Conservation (phyloP, 108 stramenopile genomes). For the Chaetoceros tenuissimus region DNA sequence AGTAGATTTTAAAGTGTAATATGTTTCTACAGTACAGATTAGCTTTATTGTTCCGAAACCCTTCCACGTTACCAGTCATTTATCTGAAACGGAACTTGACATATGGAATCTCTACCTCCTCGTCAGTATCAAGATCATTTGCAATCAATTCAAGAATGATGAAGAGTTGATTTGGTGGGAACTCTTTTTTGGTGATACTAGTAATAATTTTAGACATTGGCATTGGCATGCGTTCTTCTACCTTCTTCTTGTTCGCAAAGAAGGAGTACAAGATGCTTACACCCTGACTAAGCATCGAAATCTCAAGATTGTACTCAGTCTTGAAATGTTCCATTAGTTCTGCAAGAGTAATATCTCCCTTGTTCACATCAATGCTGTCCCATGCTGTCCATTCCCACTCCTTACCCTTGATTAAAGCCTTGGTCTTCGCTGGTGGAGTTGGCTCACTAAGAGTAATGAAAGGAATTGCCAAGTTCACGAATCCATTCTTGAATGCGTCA, state of each 20-base stretch:
- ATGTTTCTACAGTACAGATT: too few relatives aligned
- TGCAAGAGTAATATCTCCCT: conserved; percentile 81
- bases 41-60: too few relatives aligned
- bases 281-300: conserved; percentile 95
- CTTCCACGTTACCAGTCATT: conserved; percentile 1
- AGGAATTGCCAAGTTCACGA: conserved; percentile 92
- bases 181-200: conserved; percentile 84
- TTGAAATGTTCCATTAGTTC: conserved; percentile 90
- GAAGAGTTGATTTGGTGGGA: conserved; percentile 84
- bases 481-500: conserved; percentile 93
- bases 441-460: conserved; percentile 97
- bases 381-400: conserved; percentile 96
- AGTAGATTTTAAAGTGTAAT: too few relatives aligned
- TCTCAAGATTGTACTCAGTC: conserved; percentile 90
- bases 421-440: conserved; percentile 78
- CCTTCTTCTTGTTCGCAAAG: conserved; percentile 95
- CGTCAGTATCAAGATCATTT: conserved; percentile 85
- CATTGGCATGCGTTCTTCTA: conserved; percentile 92
- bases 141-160: conserved; percentile 88
- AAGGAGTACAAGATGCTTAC: conserved; percentile 94
- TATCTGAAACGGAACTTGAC: conserved; percentile 82
- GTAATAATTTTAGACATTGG: conserved; percentile 83
- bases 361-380: conserved; percentile 90
- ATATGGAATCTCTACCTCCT: conserved; percentile 93
- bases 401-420: conserved; percentile 74